Evolutionary conservation across 2,329 filamentous ascomycete genomes (phyloP).

Genomic region (Huntiella savannae): DNA sequence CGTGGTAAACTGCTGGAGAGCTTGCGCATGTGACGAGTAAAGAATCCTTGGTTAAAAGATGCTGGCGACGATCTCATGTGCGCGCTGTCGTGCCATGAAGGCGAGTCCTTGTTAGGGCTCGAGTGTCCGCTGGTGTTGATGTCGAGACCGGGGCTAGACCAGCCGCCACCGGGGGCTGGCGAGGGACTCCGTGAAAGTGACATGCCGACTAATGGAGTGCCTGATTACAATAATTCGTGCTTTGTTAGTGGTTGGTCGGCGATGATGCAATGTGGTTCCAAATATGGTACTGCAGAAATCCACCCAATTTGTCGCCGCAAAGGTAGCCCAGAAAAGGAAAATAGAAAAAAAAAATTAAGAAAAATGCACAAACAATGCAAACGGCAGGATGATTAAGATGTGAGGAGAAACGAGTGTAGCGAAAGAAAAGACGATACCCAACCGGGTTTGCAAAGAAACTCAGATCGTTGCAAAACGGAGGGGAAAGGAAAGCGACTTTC

Average conservation of each 20-base stretch:
- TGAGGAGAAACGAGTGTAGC: not conserved
- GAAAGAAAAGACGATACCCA: not conserved
- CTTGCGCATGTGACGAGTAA: conserved; percentile 63
- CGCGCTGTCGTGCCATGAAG: conserved; percentile 8
- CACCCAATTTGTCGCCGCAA: too few species aligned
- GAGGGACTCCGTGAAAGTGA: conserved; percentile 76
- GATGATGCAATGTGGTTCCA: not conserved
- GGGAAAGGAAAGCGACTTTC: conserved; percentile 3
- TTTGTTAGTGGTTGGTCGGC: conserved; percentile 3
- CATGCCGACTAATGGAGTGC: conserved; percentile 46
- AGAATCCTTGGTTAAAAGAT: conserved; percentile 70
- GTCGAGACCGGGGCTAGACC: conserved; percentile 66
- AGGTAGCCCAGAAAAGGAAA: not conserved
- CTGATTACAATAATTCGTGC: conserved; percentile 17
- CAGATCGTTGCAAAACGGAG: not conserved
- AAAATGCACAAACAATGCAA: not conserved
- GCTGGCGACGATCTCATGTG: conserved; percentile 43
- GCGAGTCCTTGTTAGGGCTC: conserved; percentile 29
- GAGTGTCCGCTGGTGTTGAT: conserved; percentile 49
- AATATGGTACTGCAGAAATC: not conserved
- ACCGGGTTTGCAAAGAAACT: not conserved
- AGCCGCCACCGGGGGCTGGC: conserved; percentile 65
- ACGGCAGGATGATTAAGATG: not conserved
- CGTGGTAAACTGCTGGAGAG: conserved; percentile 63
- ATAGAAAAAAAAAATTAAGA: not conserved